Evolutionary conservation across 805 yeast genomes (phyloP), one percentile per base, ranked within the genome.

Genomic region (Schizosaccharomyces octosporus): DNA sequence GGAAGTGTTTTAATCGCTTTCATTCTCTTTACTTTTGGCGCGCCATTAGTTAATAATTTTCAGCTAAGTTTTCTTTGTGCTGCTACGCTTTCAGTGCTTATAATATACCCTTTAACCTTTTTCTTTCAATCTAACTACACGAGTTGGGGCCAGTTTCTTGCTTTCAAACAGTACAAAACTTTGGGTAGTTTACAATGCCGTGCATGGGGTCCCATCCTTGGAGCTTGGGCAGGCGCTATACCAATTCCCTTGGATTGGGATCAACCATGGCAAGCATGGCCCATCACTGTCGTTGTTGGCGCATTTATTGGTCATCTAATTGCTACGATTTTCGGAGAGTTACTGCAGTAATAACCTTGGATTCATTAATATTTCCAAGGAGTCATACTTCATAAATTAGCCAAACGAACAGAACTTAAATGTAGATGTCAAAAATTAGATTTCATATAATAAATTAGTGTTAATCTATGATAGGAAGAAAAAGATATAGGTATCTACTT

Each of bases 161-260:
- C 73, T 39, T 65, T 69, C 24, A 9, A 39, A 17, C 59, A 61
- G 1, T 72, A 72, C 69, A 15, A 70, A 71, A 65, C 73, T 66
- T n/a, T 19, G 17, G 59, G 59, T 6, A 62, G 63, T 58, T 66
- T 74, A n/a, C 76, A 74, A 62, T 67, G 72, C 42, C 73, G 73
- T 2, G 67, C 76, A 4, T 61, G 76, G 11, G 79, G 79, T 4
- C 71, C 75, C 0, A 64, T 75, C 48, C 48, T 84, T 11, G 95
- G 96, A 1, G 81, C 89, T 5, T 90, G 97, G 97, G 65, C 87
- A 0, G 97, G 97, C 17, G 95, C 90, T 2, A 71, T 86, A 45
- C 97, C 95, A 0, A 88, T 93, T 63, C 97, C 97, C 0, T 75
- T 93, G 63, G 98, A 90, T 71, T 90, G 98, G 98, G 98, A 90